Conservation (phyloP, 768 basidiomycete genomes). For the Suillus clintonianus region DNA sequence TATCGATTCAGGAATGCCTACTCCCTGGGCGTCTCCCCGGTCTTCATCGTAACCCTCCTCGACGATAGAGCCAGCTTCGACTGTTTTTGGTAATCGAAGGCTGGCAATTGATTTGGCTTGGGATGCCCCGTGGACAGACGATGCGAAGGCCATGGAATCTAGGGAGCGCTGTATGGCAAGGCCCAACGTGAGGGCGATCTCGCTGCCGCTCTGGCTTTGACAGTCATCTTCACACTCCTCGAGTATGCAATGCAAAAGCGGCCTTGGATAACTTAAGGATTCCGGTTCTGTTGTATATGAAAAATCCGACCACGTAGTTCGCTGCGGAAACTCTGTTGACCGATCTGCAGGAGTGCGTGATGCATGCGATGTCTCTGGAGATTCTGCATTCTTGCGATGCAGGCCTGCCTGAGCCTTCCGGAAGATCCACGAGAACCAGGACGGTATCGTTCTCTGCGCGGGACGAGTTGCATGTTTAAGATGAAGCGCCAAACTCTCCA, state of each 20-base stretch:
- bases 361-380: neutral
- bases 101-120: neutral
- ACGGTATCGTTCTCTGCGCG: neutral
- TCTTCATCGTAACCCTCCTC: constrained; percentile 6
- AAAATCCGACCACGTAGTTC: constrained; percentile 35
- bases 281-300: constrained; percentile 14
- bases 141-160: constrained; percentile 9
- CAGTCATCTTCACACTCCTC: constrained; percentile 29
- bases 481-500: neutral
- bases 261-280: constrained; percentile 20
- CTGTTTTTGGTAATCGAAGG: neutral
- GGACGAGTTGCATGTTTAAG: neutral
- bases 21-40: constrained; percentile 10
- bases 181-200: constrained; percentile 13
- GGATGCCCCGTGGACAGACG: constrained; percentile 1
- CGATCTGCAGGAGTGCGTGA: neutral
- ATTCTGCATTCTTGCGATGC: neutral
- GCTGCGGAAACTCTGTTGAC: constrained; percentile 4
- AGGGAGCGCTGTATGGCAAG: constrained; percentile 14
- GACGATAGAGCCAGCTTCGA: neutral
- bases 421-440: neutral
- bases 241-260: constrained; percentile 26
- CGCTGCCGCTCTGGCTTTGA: constrained; percentile 21
- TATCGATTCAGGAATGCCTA: constrained; percentile 1
- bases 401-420: neutral